These are phyloP conservation scores for Bolboschoenus planiculmis DNA, from an alignment of 176 grass and related monocot genomes.

Conservation along the genomic window DNA sequence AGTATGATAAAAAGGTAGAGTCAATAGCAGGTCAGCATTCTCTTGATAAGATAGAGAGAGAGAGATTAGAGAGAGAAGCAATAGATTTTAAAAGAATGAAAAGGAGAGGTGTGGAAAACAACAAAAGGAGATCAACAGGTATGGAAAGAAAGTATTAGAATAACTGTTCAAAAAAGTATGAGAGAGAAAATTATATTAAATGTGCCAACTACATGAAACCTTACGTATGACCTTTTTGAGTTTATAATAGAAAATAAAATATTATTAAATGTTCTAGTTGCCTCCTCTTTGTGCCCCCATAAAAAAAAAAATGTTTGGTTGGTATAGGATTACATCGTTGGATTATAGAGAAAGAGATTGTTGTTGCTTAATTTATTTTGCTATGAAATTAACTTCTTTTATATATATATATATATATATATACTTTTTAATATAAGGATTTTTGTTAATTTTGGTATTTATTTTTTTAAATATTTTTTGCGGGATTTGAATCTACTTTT, in stretches of 20 bases:
- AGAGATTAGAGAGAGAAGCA: not conserved
- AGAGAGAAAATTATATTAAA: conserved; percentile 25
- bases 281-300: not conserved
- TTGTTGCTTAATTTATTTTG: not conserved
- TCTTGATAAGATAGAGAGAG: conserved; percentile 13
- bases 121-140: not conserved
- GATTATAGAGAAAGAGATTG: not conserved
- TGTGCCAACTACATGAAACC: not conserved
- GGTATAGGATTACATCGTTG: not conserved
- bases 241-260: conserved; percentile 5
- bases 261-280: not conserved
- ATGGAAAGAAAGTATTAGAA: conserved; percentile 1
- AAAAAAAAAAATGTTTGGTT: not conserved
- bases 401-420: no score
- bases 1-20: not conserved
- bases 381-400: not conserved
- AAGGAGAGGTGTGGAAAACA: not conserved
- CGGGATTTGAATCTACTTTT: no score
- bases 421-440: no score
- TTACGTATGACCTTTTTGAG: conserved; percentile 14
- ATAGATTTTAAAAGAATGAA: not conserved
- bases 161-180: conserved; percentile 25
- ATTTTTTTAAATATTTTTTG: no score
- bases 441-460: no score
- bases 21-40: conserved; percentile 7